Evolutionary conservation across 179 eudicot genomes (phyloP).

Genomic region (Vitellaria paradoxa): DNA sequence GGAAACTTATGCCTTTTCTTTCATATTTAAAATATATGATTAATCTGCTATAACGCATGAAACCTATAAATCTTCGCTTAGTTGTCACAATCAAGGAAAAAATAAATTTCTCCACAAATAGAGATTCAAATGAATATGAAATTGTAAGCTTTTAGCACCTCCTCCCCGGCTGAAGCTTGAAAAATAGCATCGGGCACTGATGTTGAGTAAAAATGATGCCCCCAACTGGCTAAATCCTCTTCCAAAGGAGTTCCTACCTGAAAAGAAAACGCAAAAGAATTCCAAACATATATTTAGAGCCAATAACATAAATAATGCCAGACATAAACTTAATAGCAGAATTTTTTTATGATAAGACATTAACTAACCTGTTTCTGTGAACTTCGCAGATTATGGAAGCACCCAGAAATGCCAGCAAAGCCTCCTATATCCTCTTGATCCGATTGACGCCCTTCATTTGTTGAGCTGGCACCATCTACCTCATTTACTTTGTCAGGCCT

Average conservation of each 20-base stretch:
- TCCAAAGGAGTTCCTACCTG: slow-evolving; percentile 92
- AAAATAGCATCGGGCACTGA: slow-evolving; percentile 86
- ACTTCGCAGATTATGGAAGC: slow-evolving; percentile 55
- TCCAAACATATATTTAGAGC: slow-evolving; percentile 12
- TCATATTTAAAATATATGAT: background rate
- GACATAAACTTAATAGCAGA: background rate
- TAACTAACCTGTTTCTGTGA: slow-evolving; percentile 84
- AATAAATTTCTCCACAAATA: background rate
- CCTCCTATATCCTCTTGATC: slow-evolving; percentile 80
- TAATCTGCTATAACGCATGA: background rate
- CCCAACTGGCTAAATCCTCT: slow-evolving; percentile 97
- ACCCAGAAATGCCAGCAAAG: slow-evolving; percentile 84
- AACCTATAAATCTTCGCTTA: background rate
- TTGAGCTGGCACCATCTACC: slow-evolving; percentile 25
- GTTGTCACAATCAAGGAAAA: background rate
- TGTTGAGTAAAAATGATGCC: slow-evolving; percentile 70
- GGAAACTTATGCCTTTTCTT: background rate
- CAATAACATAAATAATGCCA: background rate
- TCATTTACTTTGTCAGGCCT: slow-evolving; percentile 14
- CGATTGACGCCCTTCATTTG: slow-evolving; percentile 28
- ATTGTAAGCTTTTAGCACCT: slow-evolving; percentile 44
- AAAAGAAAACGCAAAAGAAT: slow-evolving; percentile 14
- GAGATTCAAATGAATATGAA: background rate
- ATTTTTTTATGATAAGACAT: background rate
- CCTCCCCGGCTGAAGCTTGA: slow-evolving; percentile 96